Percentiles rank a stretch among this genome's conserved stretches.
Conservation (phyloP, 139 green algal species). For the Medakamo hakoo region DNA sequence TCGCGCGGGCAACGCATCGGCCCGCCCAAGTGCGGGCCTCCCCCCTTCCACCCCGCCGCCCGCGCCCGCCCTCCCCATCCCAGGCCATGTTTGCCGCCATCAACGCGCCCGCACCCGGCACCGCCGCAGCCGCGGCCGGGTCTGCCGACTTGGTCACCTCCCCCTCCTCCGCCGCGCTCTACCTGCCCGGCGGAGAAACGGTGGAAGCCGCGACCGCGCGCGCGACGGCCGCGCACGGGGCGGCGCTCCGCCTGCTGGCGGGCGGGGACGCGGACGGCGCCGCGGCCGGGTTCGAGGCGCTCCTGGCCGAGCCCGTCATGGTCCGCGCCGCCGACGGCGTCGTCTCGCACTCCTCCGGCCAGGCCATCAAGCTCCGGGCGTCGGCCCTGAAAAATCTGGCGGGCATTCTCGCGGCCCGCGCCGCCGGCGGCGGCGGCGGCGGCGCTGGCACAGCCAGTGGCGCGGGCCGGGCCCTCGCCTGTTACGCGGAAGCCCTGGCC, state of each 20-base stretch:
- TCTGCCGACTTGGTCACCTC: too few relatives aligned
- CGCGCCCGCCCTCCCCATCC: too few relatives aligned
- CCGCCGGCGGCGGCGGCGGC: too few relatives aligned
- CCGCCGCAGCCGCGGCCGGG: too few relatives aligned
- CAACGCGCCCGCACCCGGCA: background rate
- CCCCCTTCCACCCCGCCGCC: too few relatives aligned
- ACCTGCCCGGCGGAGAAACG: background rate
- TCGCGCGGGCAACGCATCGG: too few relatives aligned
- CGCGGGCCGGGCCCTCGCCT: background rate
- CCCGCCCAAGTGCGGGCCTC: too few relatives aligned
- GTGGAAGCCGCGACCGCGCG: background rate
- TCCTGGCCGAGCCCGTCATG: background rate
- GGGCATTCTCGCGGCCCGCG: background rate
- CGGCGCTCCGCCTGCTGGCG: background rate
- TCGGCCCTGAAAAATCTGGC: background rate
- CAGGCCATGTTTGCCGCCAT: background rate
- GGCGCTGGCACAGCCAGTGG: too few relatives aligned
- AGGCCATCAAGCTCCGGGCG: background rate
- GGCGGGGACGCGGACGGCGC: background rate
- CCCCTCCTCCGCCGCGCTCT: too few relatives aligned
- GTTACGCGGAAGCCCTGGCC: background rate
- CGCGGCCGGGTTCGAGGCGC: background rate
- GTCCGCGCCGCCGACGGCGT: background rate
- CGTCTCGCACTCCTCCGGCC: background rate
- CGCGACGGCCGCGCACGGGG: too few relatives aligned